Base-by-base conservation (phyloP, 192 early-diverging fungal species). In the Gryganskiella cystojenkinii region DNA sequence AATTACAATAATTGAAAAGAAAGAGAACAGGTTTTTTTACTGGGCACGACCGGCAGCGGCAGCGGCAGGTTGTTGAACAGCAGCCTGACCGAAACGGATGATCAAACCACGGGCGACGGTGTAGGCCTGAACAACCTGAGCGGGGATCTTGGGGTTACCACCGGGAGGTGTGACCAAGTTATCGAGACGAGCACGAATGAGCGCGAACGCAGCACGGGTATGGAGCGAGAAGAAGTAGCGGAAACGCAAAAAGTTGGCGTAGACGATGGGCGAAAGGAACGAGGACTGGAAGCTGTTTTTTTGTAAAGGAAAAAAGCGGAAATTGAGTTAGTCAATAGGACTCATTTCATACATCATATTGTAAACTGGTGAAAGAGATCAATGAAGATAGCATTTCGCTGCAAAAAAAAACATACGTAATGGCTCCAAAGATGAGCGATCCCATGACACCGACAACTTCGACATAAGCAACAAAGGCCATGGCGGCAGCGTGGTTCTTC, bases 381-480 rank as follows among this genome's bases (percentile, higher is more conserved):
- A 17, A 27, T 47, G 42, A 22, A n/a, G n/a, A n/a, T n/a, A n/a
- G n/a, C n/a, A n/a, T n/a, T n/a, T n/a, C n/a, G n/a, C n/a, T n/a
- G 55, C 33, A 20, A 7, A 24, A 20, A 7, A 25, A 46, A 24
- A 76, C 84, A 66, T 84, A 88, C 87, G 81, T 83, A 47, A 88
- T 67, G 20, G 84, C 74, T 50, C 85, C 82, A 40, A 83, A 70
- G 34, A 92, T 67, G 25, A 91, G 66, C 15, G 84, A 80, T 24
- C 87, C 88, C 70, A 91, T 82, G 68, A 95, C 88, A 56, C 87
- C 83, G 52, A 83, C 86, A 10, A 95, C 90, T 78, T 95, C 93
- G 49, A 87, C 67, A 55, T 84, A 84, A 50, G 90, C 89, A 30
- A 94, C 90, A 24, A 85, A 78, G 17, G 81, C 68, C 81, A 95